Percentiles rank a stretch among this genome's conserved stretches.
These are phyloP conservation scores for Chenopodium suecicum DNA, from an alignment of 148 eudicot genomes.

Conservation along the genomic window DNA sequence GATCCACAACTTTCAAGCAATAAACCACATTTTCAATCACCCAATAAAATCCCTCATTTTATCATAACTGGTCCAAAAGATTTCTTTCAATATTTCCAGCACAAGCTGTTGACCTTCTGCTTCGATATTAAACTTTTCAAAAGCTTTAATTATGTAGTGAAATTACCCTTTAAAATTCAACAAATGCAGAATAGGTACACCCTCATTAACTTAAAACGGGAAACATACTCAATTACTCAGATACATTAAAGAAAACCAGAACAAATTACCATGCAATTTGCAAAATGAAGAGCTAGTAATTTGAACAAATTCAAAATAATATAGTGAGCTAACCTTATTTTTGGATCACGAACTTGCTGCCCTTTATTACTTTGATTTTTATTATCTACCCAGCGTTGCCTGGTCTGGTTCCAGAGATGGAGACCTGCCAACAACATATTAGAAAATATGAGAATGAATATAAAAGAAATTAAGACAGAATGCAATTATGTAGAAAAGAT, in stretches of 20 bases:
- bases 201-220: background rate
- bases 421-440: constrained; percentile 47
- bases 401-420: constrained; percentile 78
- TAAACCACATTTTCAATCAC: background rate
- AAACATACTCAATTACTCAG: background rate
- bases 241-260: background rate
- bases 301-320: background rate
- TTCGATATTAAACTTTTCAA: background rate
- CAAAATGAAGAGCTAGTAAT: background rate
- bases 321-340: constrained; percentile 48
- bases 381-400: constrained; percentile 77
- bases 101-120: background rate
- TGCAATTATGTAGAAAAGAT: background rate
- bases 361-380: constrained; percentile 44
- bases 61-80: background rate
- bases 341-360: constrained; percentile 55
- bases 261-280: background rate
- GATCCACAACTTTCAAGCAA: background rate
- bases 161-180: background rate
- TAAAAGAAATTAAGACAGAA: background rate
- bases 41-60: background rate
- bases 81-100: background rate
- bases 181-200: background rate
- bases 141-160: background rate
- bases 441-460: background rate